Base-by-base conservation (phyloP, 371 early-diverging fungal genomes). In the Mortierella sp. region DNA sequence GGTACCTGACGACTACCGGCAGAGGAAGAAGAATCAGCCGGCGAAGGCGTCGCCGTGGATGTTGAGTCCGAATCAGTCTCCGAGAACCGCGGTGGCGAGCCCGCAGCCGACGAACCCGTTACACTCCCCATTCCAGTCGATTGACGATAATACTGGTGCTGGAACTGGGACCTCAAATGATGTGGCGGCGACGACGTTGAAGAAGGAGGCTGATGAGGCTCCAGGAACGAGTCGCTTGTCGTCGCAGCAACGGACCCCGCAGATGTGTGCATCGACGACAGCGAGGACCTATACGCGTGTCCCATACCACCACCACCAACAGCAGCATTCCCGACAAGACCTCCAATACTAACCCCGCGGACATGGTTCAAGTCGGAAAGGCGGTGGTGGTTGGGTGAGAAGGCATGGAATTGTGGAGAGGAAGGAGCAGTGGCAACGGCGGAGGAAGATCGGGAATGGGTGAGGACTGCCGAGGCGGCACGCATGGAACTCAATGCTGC, bases 251-350 rank as follows among this genome's bases (percentile, higher is more conserved):
- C 53, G 8, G 79, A 72, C 0, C 72, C 73, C 43, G 73, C 73
- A 6, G 82, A 82, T 11, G 72, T 78, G 43, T 75, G 75, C 72
- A 78, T 75, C 2, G 82, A 75, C 14, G 79, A 72, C 19, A 72
- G 44, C 14, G 82, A 77, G 13, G 78, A 28, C 43, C 72, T 70
- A 26, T 53, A 61, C 10, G 82, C 73, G 28, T 77, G 73, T 21
- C 40, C 61, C 34, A 11, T 34, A 8, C 64, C 40, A 24, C 28
- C 21, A 11, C 31, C 37, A 28, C 24, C 34, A 37, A 11, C 72
- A 28, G 21, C 64, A 37, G 31, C 0, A 48, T 8, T 28, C 10
- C 71, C 70, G 11, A 26, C 73, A 43, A 28, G 11, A 31, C 40
- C n/a, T 37, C 64, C 64, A 16, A 34, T 37, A 31, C 64, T 64